These are phyloP conservation scores for Mycocalia duriaeana DNA, from an alignment of 1,284 basidiomycete genomes.

Conservation along the genomic window DNA sequence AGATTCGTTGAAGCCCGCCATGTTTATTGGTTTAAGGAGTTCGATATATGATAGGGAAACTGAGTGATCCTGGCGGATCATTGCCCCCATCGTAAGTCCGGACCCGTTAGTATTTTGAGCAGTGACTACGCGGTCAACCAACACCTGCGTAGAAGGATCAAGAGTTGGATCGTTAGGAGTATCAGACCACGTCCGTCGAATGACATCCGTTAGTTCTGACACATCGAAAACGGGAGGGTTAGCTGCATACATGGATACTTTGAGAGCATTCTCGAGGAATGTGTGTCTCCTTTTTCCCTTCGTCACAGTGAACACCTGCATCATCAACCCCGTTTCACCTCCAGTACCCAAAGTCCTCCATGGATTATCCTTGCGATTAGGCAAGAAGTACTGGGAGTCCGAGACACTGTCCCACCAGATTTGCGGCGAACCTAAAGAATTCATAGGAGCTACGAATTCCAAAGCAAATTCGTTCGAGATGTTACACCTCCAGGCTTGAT, in stretches of 20 bases:
- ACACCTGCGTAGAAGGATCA: conserved; percentile 2
- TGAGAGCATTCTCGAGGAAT: conserved; percentile 15
- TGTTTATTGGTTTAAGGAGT: conserved; percentile 3
- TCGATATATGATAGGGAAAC: conserved; percentile 7
- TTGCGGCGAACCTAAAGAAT: conserved; percentile 10
- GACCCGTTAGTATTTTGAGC: conserved; percentile 10
- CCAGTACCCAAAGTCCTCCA: conserved; percentile 13
- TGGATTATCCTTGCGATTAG: conserved; percentile 14
- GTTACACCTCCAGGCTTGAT: conserved; percentile 10
- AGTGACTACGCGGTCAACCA: conserved; percentile 8
- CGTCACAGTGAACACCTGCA: conserved; percentile 20
- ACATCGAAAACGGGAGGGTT: conserved; percentile 6
- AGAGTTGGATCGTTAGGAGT: conserved; percentile 7
- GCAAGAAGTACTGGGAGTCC: conserved; percentile 8
- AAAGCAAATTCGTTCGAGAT: conserved; percentile 8
- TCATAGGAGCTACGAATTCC: conserved; percentile 3
- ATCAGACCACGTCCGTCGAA: conserved; percentile 11
- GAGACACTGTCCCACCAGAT: conserved; percentile 12
- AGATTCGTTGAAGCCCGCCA: neutral
- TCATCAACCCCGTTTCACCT: conserved; percentile 17
- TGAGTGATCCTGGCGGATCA: conserved; percentile 6
- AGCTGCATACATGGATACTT: conserved; percentile 11
- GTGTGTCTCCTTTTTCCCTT: conserved; percentile 15
- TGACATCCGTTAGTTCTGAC: conserved; percentile 12
- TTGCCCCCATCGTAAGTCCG: conserved; percentile 8